phyloP scores from a whole-genome alignment of 208 protist genomes.

The Histomonas meleagridis region DNA sequence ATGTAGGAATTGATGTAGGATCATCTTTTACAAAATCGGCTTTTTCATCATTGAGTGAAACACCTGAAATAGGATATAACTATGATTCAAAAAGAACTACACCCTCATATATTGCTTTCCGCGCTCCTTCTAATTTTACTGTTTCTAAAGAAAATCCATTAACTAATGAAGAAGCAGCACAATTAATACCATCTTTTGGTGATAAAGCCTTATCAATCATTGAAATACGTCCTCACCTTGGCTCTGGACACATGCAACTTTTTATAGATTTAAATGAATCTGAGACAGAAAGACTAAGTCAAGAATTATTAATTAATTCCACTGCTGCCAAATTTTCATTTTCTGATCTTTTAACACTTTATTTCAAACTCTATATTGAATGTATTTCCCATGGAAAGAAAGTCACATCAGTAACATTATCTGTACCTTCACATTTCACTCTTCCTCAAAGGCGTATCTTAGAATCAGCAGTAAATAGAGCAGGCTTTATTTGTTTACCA shows the following conservation, averaged over 20 bases:
- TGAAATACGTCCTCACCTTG: background rate
- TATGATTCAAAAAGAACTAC: slow-evolving; percentile 23
- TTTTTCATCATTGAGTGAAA: background rate
- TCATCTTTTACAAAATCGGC: slow-evolving; percentile 1
- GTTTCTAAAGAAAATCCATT: no score
- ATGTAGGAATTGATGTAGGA: background rate
- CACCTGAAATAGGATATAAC: background rate
- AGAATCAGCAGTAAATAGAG: background rate
- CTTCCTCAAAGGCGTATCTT: background rate
- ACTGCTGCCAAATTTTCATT: background rate
- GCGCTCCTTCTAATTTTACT: no score
- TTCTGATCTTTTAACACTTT: background rate
- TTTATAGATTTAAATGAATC: background rate
- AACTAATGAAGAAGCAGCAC: background rate
- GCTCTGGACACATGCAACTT: background rate
- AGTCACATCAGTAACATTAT: background rate
- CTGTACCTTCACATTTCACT: background rate
- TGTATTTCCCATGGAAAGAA: background rate
- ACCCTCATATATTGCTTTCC: background rate
- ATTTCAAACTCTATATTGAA: background rate
- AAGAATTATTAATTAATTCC: background rate
- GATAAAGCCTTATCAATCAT: background rate
- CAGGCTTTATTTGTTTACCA: background rate
- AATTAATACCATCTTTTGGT: background rate
- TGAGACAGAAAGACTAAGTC: background rate